Evolutionary conservation across 2,329 filamentous ascomycete species (phyloP), one percentile per base, ranked within the genome.

Genomic region (Fusarium sp.): DNA sequence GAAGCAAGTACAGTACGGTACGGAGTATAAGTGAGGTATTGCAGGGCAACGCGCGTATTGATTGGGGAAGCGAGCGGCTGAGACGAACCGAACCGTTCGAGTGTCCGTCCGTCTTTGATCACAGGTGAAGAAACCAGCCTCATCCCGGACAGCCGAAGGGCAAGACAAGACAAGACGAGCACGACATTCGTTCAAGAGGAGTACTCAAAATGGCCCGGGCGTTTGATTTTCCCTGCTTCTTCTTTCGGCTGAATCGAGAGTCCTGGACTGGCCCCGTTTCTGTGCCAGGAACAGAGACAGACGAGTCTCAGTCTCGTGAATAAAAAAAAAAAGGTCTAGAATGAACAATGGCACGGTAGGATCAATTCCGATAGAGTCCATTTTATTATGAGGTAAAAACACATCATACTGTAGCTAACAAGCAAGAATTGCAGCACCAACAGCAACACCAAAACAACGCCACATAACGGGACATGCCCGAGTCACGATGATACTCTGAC

Each of bases 231-330:
- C 42, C 41, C 48, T 58, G 45, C 43, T 61, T 49, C 43, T 41
- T 23, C 49, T 58, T 50, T 59, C 67, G 62, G 67, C 57, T 59
- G 43, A 43, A 64, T 67, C 45, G 42, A 57, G 54, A 50, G 59
- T 52, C 51, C 54, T n/a, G 49, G 14, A 7, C 21, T 43, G 48
- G 46, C 28, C 53, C 54, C 43, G 39, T 55, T 50, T 46, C 67
- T 57, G 48, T 31, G 50, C 46, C 54, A 62, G 58, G 43, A 44
- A 41, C 63, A 55, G 54, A 57, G 44, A 53, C 49, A 52, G 37
- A 60, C 28, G 45, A 57, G 52, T n/a, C 58, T 60, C 58, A 44
- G 58, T 68, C 67, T 70, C 43, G 41, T 64, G 62, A 39, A n/a
- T n/a, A n/a, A n/a, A n/a, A n/a, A n/a, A n/a, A 26, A 26, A 43